phyloP scores from a whole-genome alignment of 176 grass and related monocot species.

The Secale cereale region DNA sequence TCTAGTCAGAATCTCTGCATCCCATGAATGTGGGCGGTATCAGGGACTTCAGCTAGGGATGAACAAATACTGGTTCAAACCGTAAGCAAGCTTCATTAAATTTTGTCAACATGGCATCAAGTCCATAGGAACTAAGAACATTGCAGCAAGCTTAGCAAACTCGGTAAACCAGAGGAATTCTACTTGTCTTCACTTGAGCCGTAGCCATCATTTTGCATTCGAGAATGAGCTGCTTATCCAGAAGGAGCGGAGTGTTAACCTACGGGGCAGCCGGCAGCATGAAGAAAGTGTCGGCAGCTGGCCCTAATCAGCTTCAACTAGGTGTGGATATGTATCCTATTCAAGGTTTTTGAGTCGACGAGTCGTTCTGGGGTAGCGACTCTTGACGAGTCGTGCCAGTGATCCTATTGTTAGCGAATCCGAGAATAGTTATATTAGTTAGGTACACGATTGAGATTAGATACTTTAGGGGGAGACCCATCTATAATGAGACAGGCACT shows the following conservation, averaged over 20 bases:
- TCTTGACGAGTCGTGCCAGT: no score
- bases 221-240: background rate
- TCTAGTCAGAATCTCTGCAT: background rate
- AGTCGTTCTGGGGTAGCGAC: no score
- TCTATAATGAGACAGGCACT: background rate
- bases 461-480: background rate
- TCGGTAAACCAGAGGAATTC: background rate
- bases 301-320: conserved; percentile 3
- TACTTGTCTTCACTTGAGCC: background rate
- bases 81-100: background rate
- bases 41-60: background rate
- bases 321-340: background rate
- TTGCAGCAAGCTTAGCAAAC: background rate
- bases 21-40: background rate
- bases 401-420: background rate
- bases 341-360: no score
- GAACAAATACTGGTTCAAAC: background rate
- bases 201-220: background rate
- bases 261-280: background rate
- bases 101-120: background rate
- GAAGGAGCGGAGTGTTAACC: background rate
- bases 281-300: background rate
- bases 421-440: background rate
- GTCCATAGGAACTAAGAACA: background rate
- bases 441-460: background rate